A percentile compares a stretch with the other conserved stretches of the same genome.
Evolutionary conservation across 192 early-diverging fungal genomes (phyloP).

Genomic region (Cetraspora pellucida): DNA sequence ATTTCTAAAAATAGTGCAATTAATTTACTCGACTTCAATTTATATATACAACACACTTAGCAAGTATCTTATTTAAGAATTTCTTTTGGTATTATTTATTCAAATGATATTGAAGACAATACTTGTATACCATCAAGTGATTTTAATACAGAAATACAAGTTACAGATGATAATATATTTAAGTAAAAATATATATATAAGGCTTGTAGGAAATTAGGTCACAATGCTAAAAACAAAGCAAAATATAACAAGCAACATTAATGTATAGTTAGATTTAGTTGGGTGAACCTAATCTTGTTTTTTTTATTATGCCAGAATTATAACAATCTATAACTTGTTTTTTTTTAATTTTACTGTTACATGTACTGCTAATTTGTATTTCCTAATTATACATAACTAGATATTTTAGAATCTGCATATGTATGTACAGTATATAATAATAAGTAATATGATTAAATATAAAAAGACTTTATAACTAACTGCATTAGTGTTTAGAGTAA

Average conservation of each 20-base stretch:
- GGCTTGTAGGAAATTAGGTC: not conserved
- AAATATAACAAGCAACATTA: not conserved
- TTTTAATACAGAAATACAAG: not conserved
- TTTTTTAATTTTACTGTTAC: no score
- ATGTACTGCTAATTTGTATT: no score
- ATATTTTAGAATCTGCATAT: no score
- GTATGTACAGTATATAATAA: no score
- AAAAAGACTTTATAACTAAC: no score
- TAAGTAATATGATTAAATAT: no score
- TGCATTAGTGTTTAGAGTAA: no score
- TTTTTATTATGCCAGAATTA: not conserved
- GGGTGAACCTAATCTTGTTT: not conserved
- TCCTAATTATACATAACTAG: no score
- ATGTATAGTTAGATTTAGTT: not conserved
- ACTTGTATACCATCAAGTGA: no score
- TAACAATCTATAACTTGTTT: no score
- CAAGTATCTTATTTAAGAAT: constrained; percentile 2
- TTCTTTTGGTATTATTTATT: not conserved
- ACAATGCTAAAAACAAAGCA: not conserved
- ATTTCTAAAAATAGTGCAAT: not conserved
- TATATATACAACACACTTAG: not conserved
- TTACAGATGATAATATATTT: not conserved
- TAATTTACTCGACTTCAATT: not conserved
- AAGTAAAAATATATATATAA: not conserved
- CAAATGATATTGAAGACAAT: not conserved